These are phyloP conservation scores for Begonia fuchsioides DNA, from an alignment of 306 rosid genomes.

Conservation along the genomic window DNA sequence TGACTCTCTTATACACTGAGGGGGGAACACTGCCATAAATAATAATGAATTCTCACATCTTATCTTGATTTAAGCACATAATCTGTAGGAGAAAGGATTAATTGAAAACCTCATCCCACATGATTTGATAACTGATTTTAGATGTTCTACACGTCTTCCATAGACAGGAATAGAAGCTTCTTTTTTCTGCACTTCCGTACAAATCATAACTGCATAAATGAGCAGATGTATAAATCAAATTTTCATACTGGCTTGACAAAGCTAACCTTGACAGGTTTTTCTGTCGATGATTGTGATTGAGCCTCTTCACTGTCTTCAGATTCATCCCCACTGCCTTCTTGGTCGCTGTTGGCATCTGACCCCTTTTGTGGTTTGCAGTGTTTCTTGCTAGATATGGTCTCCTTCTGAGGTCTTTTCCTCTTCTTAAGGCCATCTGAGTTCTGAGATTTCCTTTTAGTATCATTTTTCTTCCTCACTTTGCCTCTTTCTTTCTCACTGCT, in stretches of 20 bases:
- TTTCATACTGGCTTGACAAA: background rate
- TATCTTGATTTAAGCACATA: slow-evolving; percentile 12
- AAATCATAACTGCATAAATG: slow-evolving; percentile 7
- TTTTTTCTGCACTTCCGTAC: slow-evolving; percentile 50
- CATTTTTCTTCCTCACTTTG: slow-evolving; percentile 40
- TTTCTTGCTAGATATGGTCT: slow-evolving; percentile 43
- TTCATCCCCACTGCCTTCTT: slow-evolving; percentile 36
- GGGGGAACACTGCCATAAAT: slow-evolving; percentile 64
- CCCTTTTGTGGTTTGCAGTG: slow-evolving; percentile 29
- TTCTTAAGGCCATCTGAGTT: slow-evolving; percentile 34
- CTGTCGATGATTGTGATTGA: slow-evolving; percentile 46
- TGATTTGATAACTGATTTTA: slow-evolving; percentile 82
- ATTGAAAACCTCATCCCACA: slow-evolving; percentile 80
- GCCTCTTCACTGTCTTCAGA: slow-evolving; percentile 88
- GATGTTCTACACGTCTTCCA: slow-evolving; percentile 77
- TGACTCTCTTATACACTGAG: slow-evolving; percentile 60
- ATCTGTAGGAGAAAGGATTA: slow-evolving; percentile 9
- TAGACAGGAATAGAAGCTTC: slow-evolving; percentile 59
- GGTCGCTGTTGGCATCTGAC: slow-evolving; percentile 33
- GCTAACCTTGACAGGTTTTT: slow-evolving; percentile 55
- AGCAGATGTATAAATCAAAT: slow-evolving; percentile 1
- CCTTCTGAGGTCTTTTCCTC: slow-evolving; percentile 45
- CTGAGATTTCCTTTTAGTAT: slow-evolving; percentile 35
- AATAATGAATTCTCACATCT: slow-evolving; percentile 11
- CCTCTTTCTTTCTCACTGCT: slow-evolving; percentile 34